Percentiles rank a stretch among this genome's conserved stretches.
These are phyloP conservation scores for Zymoseptoria ardabiliae DNA, from an alignment of 2,329 filamentous ascomycete genomes.

Conservation along the genomic window DNA sequence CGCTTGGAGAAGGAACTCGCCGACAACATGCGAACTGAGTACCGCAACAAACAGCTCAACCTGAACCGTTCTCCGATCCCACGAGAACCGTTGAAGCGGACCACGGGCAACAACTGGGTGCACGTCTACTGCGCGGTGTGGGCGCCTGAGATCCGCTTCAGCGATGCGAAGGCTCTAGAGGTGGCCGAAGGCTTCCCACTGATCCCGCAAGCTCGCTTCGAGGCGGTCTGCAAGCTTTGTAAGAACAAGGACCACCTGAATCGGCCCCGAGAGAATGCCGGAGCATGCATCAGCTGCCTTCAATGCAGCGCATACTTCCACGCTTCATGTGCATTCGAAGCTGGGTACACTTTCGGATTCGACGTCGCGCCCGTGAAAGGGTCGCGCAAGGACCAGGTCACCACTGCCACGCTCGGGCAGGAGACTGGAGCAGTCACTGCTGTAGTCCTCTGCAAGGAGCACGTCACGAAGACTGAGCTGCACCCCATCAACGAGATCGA, in stretches of 20 bases:
- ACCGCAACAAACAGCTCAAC: constrained; percentile 74
- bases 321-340: constrained; percentile 81
- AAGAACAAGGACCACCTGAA: constrained; percentile 49
- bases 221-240: constrained; percentile 77
- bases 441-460: constrained; percentile 85
- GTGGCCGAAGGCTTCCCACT: constrained; percentile 85
- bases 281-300: constrained; percentile 80
- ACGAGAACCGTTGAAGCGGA: constrained; percentile 85
- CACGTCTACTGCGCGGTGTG: constrained; percentile 90
- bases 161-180: constrained; percentile 70
- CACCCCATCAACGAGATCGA: constrained; percentile 73
- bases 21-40: constrained; percentile 70
- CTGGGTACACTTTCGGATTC: constrained; percentile 78
- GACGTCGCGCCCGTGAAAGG: constrained; percentile 86
- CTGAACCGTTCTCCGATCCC: constrained; percentile 76
- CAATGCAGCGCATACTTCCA: constrained; percentile 68
- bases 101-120: constrained; percentile 96
- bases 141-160: constrained; percentile 89
- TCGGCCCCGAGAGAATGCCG: constrained; percentile 29
- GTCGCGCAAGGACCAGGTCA: constrained; percentile 72
- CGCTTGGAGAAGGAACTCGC: constrained; percentile 77
- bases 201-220: constrained; percentile 65
- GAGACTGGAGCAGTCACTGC: constrained; percentile 81
- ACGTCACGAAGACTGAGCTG: constrained; percentile 61
- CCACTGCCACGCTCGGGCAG: constrained; percentile 69